Percentiles rank a stretch among this genome's conserved stretches.
phyloP scores from a whole-genome alignment of 78 protist species.

The Dictyostelium brefeldianum region DNA sequence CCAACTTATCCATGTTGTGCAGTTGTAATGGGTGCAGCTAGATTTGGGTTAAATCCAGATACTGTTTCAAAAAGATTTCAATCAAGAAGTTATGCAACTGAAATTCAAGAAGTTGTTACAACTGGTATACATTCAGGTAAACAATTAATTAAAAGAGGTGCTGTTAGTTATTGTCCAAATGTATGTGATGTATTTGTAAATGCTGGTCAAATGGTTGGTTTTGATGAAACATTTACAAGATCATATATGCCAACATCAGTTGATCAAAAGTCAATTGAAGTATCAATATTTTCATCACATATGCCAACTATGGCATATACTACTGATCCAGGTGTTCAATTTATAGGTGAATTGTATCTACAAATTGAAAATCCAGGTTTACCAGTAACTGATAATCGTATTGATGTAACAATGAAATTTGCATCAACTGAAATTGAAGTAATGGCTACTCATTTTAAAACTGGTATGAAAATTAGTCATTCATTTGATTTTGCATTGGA shows the following conservation, averaged over 20 bases:
- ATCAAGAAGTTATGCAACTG: not conserved
- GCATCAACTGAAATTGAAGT: not conserved
- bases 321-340: not conserved
- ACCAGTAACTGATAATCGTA: not conserved
- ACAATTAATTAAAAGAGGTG: not conserved
- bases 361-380: not conserved
- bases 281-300: not conserved
- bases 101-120: not conserved
- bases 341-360: not conserved
- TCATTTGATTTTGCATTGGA: not conserved
- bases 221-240: not conserved
- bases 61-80: not conserved
- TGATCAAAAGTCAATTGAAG: not conserved
- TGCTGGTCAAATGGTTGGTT: not conserved
- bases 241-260: not conserved
- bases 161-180: not conserved
- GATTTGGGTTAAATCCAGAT: not conserved
- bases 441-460: not conserved
- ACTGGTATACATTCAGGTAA: not conserved
- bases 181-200: not conserved
- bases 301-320: not conserved
- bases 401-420: slow-evolving; percentile 7
- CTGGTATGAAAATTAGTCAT: not conserved
- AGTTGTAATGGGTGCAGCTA: not conserved
- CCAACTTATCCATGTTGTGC: not conserved